Base-by-base conservation (phyloP, 208 protist species). In the Wallacemonas sp. region DNA sequence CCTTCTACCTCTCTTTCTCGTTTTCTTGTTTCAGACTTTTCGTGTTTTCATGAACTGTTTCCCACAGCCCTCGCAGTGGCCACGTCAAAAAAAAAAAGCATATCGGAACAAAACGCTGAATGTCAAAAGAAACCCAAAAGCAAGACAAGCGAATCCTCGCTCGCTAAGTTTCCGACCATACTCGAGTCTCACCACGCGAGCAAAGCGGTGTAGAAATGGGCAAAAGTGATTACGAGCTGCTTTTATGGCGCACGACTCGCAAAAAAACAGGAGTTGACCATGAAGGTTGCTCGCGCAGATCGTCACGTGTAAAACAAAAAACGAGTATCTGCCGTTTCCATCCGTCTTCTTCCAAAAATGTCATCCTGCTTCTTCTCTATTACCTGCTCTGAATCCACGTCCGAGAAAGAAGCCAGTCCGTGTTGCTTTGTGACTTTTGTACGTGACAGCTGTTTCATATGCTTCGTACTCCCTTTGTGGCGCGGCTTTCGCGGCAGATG, bases 51-150 rank as follows among this genome's bases (percentile, higher is more conserved):
- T n/a, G n/a, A n/a, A n/a, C 44, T 23, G 44, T 49, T 49, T 49
- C 44, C 19, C 44, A 23, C 17, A 12, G 5, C n/a, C 4, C 4
- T 48, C 57, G 3, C 26, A 47, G 9, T 47, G 32, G 6, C 24
- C 24, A 21, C n/a, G 16, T 48, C 33, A 44, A 43, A 41, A 63
- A 47, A 63, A 34, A n/a, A n/a, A n/a, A n/a, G n/a, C n/a, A n/a
- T n/a, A n/a, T n/a, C n/a, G n/a, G n/a, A n/a, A n/a, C n/a, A n/a
- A n/a, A n/a, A n/a, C n/a, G n/a, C n/a, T n/a, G n/a, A n/a, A n/a
- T n/a, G n/a, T n/a, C n/a, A n/a, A n/a, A n/a, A n/a, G n/a, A n/a
- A n/a, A n/a, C n/a, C n/a, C n/a, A n/a, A n/a, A n/a, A n/a, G n/a
- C n/a, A n/a, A n/a, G n/a, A n/a, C n/a, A n/a, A n/a, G n/a, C n/a